Evolutionary conservation across 139 green algal genomes (phyloP).

Genomic region (Chlorella vulgaris): DNA sequence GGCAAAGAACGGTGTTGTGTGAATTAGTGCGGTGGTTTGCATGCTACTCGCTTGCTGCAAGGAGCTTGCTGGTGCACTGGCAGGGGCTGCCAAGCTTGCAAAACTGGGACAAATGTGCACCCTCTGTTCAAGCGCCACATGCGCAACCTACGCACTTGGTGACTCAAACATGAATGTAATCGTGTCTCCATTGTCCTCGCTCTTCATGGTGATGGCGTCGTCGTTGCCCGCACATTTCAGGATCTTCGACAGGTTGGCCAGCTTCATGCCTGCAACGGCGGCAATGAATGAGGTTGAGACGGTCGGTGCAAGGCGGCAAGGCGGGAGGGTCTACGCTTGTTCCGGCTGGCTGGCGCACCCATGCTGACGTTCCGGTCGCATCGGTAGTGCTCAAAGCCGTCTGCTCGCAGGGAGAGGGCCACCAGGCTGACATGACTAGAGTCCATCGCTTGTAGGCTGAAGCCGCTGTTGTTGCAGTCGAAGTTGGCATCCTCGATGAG

Average conservation of each 20-base stretch:
- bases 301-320: too few relatives aligned
- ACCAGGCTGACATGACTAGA: constrained; percentile 95
- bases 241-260: constrained; percentile 96
- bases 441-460: constrained; percentile 98
- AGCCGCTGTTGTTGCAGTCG: constrained; percentile 87
- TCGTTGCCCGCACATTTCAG: constrained; percentile 97
- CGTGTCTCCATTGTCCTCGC: constrained; percentile 90
- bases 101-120: too few relatives aligned
- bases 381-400: constrained; percentile 98
- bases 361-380: constrained; percentile 92
- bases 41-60: too few relatives aligned
- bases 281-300: too few relatives aligned
- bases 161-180: constrained; percentile 98
- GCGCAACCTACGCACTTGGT: constrained; percentile 36
- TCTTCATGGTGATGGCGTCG: constrained; percentile 97
- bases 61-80: too few relatives aligned
- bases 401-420: constrained; percentile 75
- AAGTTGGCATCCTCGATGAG: constrained; percentile 98
- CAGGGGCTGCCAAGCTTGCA: too few relatives aligned
- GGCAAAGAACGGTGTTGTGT: too few relatives aligned
- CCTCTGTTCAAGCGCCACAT: background rate
- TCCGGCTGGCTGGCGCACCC: too few relatives aligned
- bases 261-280: constrained; percentile 79
- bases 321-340: too few relatives aligned
- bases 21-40: too few relatives aligned